phyloP scores from a whole-genome alignment of 768 basidiomycete genomes.

The Mrakia gelida region DNA sequence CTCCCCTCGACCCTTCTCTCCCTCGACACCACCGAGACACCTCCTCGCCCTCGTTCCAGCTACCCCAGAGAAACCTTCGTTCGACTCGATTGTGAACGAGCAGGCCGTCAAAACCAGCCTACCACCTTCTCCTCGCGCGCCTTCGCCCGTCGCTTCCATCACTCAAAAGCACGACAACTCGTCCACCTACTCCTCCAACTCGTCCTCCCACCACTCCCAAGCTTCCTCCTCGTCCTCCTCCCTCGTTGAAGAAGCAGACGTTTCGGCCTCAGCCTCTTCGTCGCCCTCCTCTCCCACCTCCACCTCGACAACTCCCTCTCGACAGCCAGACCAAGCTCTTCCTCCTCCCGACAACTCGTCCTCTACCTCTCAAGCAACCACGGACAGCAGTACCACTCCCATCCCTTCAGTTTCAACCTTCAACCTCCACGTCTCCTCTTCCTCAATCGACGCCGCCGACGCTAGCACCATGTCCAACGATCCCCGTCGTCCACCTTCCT shows the following conservation, averaged over 20 bases:
- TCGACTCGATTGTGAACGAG: neutral
- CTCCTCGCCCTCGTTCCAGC: constrained; percentile 4
- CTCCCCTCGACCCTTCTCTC: constrained; percentile 3
- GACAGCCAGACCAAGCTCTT: neutral
- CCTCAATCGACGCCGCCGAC: neutral
- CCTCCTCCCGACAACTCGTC: neutral
- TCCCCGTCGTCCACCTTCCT: neutral
- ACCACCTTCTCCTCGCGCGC: neutral
- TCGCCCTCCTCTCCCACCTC: neutral
- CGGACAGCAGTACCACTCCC: neutral
- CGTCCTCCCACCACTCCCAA: neutral
- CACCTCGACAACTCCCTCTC: neutral
- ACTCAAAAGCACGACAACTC: neutral
- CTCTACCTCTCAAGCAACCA: too few relatives aligned
- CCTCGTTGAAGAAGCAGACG: neutral
- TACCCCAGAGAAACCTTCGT: neutral
- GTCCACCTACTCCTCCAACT: constrained; percentile 9
- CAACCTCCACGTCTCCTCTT: neutral
- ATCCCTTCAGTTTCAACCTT: neutral
- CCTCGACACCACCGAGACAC: neutral
- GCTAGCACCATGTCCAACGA: too few relatives aligned
- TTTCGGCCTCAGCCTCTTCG: neutral
- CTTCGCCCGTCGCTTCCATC: constrained; percentile 15
- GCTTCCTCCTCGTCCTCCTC: neutral
- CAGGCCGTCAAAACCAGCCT: neutral